Evolutionary conservation across 805 yeast species (phyloP), one percentile per base, ranked within the genome.

Genomic region (Ogataea neopini): DNA sequence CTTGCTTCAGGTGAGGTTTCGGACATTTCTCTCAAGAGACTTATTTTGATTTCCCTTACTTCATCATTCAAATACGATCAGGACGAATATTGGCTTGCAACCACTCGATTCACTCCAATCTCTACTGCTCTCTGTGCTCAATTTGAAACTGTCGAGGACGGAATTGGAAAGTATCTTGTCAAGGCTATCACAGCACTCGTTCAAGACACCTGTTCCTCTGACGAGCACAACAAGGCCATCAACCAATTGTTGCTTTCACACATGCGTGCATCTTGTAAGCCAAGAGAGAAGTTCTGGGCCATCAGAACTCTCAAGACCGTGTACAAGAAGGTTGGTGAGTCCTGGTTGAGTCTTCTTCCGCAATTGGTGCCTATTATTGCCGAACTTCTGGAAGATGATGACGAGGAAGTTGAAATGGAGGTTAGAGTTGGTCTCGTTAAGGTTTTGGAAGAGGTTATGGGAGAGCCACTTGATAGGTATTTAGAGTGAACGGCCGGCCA

Each of bases 291-390:
- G 62, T 70, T 80, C 56, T 86, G 96, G 92, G 82, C 97, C 20
- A 79, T 88, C 45, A 81, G 84, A 64, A 74, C 88, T 1, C 76
- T 94, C 64, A 88, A 88, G 67, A 74, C 82, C 20, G 81, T 94
- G 26, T 94, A 90, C 76, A 86, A 87, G 55, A 87, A 87, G 72
- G 85, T 90, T 59, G 97, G 98, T 46, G 98, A 94, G 60, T 88
- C 84, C 64, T 94, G 98, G 99, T 76, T 94, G 54, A 73, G 85
- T 28, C 76, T 87, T 72, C 75, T 94, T 58, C 99, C 99, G 19
- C 97, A 91, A 63, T 77, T 94, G 57, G 96, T 94, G 52, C 99
- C 99, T 28, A 78, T 88, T 50, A 88, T 94, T 66, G 97, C 98
- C 6, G 99, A 94, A 69, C 71, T 94, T 48, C 75, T 94, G 52